Base-by-base conservation (phyloP, 163 green algal genomes). In the Chlamydomonas reinhardtii region DNA sequence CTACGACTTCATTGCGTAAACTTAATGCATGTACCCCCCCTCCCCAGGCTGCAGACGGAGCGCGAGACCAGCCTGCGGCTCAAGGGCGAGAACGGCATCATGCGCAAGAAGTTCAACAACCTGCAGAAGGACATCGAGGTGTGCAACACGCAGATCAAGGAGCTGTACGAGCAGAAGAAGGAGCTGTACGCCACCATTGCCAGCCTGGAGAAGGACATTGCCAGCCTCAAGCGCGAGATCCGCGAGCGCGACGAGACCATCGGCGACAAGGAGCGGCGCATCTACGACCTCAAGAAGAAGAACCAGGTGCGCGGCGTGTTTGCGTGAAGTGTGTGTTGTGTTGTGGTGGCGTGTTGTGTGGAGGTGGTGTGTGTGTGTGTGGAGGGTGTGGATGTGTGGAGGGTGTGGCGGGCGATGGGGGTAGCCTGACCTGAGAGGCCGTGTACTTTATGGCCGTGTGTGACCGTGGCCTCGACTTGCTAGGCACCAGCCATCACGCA, bases 271-370 rank as follows among this genome's bases (percentile, higher is more conserved):
- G 96, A 98, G 92, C 96, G 96, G 68, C 94, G 96, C 76, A 98
- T 98, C 86, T 96, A 98, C 79, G 96, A 99, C 84, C 93, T 98
- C 31, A 99, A 99, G 93, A 97, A 97, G 92, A 98, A 98, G 89
- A 98, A 98, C 65, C 95, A 98, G 90, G 90, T 88, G 66, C 1
- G 78, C 2, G 27, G 48, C 48, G 37, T 17, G 71, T 24, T 3
- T 8, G 65, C 16, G 5, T 56, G n/a, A n/a, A n/a, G 48, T 17
- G 48, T 56, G 11, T 56, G 48, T 19, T 9, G 6, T 9, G 48
- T 1, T 9, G 48, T 9, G 12, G 48, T 9, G 48, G 48, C 5
- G 48, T 9, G 48, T 9, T 2, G 48, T 9, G 9, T 17, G 48
- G 48, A 17, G 14, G 48, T 19, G 39, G 39, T 8, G 39, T 48